Base-by-base conservation (phyloP, 2,329 filamentous ascomycete genomes). In the Nannizziopsis arthrosporioides region DNA sequence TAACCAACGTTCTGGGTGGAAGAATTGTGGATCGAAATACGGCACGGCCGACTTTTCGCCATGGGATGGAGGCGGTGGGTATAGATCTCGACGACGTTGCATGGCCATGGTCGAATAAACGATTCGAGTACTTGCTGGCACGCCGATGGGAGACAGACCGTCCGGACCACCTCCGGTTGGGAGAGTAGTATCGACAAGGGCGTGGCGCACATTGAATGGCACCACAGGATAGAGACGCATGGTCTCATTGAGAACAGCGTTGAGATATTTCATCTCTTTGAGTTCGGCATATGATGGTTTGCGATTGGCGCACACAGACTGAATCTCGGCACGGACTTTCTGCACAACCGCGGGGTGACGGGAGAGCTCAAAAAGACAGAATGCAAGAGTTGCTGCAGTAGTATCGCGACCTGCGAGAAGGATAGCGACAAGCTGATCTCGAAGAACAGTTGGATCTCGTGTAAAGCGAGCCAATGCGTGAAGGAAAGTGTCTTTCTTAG, bases 241-340 rank as follows among this genome's bases (percentile, higher is more conserved):
- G 0, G 79, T 84, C 68, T 93, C 86, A 67, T 85, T 83, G 57
- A 93, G 74, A 43, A 84, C 68, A 57, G 81, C 68, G 41, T 67
- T 72, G 12, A 92, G 76, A 63, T 90, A 94, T 58, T 84, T 82
- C 87, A 94, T 94, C 55, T 75, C 75, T 71, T 94, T 94, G 51
- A 94, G 73, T 60, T 94, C 78, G 10, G 78, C 75, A 63, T 93
- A 94, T 0, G 82, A 87, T 0, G 63, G 65, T 44, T 63, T 67
- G 57, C 8, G 71, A 11, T 77, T 68, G 1, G 88, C 88, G 3
- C 94, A 75, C 0, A 72, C 71, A 1, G 74, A 62, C 19, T 81
- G 63, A 58, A 94, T 87, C 64, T 94, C 87, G 18, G 70, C 65
- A 18, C 88, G 80, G 44, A 95, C 73, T 61, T 80, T 84, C 45